Evolutionary conservation across 2,329 filamentous ascomycete genomes (phyloP).

Genomic region (Dactylellina sp.): DNA sequence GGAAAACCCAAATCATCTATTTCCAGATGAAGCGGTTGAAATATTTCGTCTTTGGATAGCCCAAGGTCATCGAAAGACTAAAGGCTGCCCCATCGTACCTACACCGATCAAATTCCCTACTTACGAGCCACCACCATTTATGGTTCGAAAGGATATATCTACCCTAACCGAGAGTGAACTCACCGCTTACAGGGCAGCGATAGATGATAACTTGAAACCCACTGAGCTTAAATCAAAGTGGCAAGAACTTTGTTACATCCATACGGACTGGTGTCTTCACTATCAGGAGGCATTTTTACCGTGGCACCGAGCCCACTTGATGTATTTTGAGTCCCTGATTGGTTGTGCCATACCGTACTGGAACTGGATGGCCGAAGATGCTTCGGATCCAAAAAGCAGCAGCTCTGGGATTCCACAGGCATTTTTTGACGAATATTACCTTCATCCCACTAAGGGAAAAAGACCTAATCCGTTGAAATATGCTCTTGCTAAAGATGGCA

Average conservation of each 20-base stretch:
- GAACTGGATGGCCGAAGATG: slow-evolving; percentile 46
- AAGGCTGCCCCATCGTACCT: not conserved
- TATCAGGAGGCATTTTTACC: slow-evolving; percentile 55
- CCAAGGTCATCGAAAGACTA: slow-evolving; percentile 33
- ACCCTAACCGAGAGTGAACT: slow-evolving; percentile 35
- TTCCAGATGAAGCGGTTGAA: slow-evolving; percentile 47
- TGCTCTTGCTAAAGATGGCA: slow-evolving; percentile 30
- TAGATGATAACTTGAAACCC: slow-evolving; percentile 38
- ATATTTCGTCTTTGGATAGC: slow-evolving; percentile 47
- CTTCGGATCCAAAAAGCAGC: slow-evolving; percentile 24
- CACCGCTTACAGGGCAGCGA: slow-evolving; percentile 29
- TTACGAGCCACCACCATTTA: slow-evolving; percentile 17
- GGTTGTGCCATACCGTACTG: slow-evolving; percentile 52
- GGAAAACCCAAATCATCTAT: slow-evolving; percentile 31
- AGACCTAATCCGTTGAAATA: slow-evolving; percentile 47
- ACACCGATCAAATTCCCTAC: slow-evolving; percentile 20
- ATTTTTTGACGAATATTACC: slow-evolving; percentile 45
- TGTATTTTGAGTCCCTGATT: slow-evolving; percentile 52
- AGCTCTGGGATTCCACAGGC: slow-evolving; percentile 43
- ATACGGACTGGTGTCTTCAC: slow-evolving; percentile 54
- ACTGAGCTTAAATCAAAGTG: slow-evolving; percentile 29
- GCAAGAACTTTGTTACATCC: slow-evolving; percentile 50
- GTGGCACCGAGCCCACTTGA: slow-evolving; percentile 52
- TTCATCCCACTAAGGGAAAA: slow-evolving; percentile 37
- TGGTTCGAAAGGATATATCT: slow-evolving; percentile 43